Conservation (phyloP, 495 filamentous ascomycete species). For the Tuber aestivum region DNA sequence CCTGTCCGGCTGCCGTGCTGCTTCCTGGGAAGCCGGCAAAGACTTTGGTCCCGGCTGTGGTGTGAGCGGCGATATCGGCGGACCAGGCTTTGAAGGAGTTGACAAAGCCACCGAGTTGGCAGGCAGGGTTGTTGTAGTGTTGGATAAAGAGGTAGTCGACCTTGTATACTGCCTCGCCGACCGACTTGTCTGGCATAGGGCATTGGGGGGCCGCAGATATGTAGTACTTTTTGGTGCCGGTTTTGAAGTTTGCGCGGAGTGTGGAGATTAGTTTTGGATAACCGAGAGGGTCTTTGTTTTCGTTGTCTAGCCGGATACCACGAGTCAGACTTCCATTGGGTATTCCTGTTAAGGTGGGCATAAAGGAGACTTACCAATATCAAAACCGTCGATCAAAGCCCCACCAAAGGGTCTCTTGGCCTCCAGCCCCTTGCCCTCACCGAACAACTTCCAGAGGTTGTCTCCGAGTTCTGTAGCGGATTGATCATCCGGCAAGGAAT, state of each 20-base stretch:
- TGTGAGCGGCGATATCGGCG: constrained; percentile 34
- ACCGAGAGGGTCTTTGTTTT: constrained; percentile 27
- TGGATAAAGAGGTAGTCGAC: constrained; percentile 62
- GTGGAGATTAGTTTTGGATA: constrained; percentile 18
- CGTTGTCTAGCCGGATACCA: constrained; percentile 46
- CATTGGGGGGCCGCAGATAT: constrained; percentile 56
- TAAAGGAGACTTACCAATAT: constrained; percentile 34
- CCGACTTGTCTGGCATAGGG: constrained; percentile 49
- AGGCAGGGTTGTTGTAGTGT: constrained; percentile 59
- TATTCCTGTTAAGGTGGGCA: background rate
- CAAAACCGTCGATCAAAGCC: constrained; percentile 55
- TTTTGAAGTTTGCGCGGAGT: constrained; percentile 9
- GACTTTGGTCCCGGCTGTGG: constrained; percentile 44
- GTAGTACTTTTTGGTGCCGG: constrained; percentile 40
- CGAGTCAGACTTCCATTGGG: background rate
- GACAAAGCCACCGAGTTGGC: constrained; percentile 16
- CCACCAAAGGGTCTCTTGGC: constrained; percentile 51
- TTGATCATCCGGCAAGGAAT: constrained; percentile 52
- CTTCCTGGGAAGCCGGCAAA: constrained; percentile 45
- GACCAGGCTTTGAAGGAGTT: constrained; percentile 47
- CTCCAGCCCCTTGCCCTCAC: constrained; percentile 28
- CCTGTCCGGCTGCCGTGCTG: constrained; percentile 41
- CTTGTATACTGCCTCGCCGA: constrained; percentile 51
- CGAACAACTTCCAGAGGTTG: constrained; percentile 56
- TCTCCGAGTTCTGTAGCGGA: constrained; percentile 51